Evolutionary conservation across 169 alveolate species (phyloP), one percentile per base, ranked within the genome.

Genomic region (Eimeria acervulina): DNA sequence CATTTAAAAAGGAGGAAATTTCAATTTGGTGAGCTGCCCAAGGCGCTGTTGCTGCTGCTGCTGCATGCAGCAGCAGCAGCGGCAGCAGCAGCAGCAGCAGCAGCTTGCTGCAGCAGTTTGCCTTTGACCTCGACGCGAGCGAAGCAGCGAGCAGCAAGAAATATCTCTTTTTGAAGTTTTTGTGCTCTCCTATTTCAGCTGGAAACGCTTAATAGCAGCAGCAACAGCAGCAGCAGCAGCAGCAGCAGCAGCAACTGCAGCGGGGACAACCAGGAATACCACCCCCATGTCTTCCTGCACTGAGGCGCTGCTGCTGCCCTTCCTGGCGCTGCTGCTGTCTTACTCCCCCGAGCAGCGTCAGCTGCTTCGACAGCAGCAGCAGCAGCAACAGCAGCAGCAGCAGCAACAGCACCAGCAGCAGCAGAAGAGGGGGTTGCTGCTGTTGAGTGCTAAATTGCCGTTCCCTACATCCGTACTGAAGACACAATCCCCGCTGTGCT

Each of bases 201-300:
- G 61, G 19, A 10, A 28, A 76, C 4, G 28, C 61, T n/a, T 17
- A 23, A 61, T 61, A 76, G 88, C 88, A 76, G 88, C 88, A 42
- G 61, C 88, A 76, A n/a, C 63, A 76, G 88, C 88, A 36, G 88
- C 88, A 38, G 88, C 88, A 36, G 88, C 88, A 76, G 61, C 88
- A 76, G 88, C 88, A 38, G 61, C 88, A 40, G 26, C 36, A 38
- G 52, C 36, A 44, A 33, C 83, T 70, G 42, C 47, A 70, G 33
- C 44, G 33, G 42, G 51, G 23, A 38, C 88, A 4, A 72, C 84
- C 84, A 26, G 44, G 84, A 72, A 2, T 72, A 72, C n/a, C 84
- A 72, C 88, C 88, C 88, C 61, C 88, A 33, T 76, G 88, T 76
- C 88, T 19, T 19, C 76, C 51, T 2, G 83, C 83, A 70, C 33